Evolutionary conservation across 495 filamentous ascomycete genomes (phyloP), one percentile per base, ranked within the genome.

Genomic region (Penicillium salamii): DNA sequence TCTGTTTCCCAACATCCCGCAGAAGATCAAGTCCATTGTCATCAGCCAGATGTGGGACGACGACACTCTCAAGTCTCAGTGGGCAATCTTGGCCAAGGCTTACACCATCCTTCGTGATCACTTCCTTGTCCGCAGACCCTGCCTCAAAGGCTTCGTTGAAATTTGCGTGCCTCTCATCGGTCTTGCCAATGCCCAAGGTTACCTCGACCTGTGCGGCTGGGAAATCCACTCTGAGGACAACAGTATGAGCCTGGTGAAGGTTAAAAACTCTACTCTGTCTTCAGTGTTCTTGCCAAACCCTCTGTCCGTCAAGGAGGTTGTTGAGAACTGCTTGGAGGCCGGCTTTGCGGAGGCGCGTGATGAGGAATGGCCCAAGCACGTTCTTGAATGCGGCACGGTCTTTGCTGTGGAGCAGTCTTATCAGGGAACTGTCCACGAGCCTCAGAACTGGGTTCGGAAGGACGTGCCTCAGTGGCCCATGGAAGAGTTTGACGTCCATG

Each of bases 91-190:
- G 23, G 75, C 76, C 8, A 69, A 70, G 54, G 66, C 74, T 12
- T 80, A 74, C 56, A 75, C 77, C 29, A 52, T 57, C n/a, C 65
- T 80, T 38, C 77, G 78, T 29, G 76, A 79, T 47, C 40, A 69
- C 28, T 71, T 71, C 44, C 67, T 67, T 39, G 39, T 58, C 6
- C 54, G 64, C 24, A 67, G 66, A 6, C 18, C 19, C 3, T 34
- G 24, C 1, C 41, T 55, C 9, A n/a, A 34, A 12, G 24, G n/a
- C 0, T 55, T 50, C 20, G 39, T 46, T 37, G 11, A 18, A 9
- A 14, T 26, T 20, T 23, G 23, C 9, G 7, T 24, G 23, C 14
- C 15, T 15, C 5, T 44, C 7, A 28, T 51, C 21, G 71, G 68
- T 8, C 59, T 81, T 31, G 61, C 68, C 31, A 23, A 46, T 21